Conservation (phyloP, 2,329 filamentous ascomycete species). For the Talaromyces islandicus region DNA sequence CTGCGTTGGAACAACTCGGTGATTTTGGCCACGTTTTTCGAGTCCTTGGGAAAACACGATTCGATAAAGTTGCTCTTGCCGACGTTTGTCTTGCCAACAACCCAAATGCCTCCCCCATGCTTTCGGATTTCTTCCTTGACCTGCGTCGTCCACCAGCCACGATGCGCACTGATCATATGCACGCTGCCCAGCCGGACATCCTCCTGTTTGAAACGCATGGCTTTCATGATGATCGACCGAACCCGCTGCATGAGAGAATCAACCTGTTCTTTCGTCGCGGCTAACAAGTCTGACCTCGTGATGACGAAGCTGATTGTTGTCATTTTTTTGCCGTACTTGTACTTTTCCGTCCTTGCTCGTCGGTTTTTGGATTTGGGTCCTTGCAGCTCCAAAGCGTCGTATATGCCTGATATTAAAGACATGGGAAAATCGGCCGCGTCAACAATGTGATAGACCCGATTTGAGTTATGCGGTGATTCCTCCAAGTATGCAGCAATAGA, state of each 20-base stretch:
- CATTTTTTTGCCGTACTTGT: conserved; percentile 60
- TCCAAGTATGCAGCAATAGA: conserved; percentile 77
- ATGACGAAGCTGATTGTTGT: conserved; percentile 89
- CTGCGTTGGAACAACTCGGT: conserved; percentile 28
- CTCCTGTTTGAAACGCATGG: conserved; percentile 61
- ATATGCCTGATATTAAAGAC: conserved; percentile 75
- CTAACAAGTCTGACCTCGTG: conserved; percentile 79
- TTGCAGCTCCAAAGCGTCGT: conserved; percentile 63
- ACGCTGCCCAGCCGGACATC: conserved; percentile 83
- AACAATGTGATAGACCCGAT: conserved; percentile 91
- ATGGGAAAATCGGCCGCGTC: conserved; percentile 97
- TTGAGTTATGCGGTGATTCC: conserved; percentile 82
- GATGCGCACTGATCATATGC: conserved; percentile 75
- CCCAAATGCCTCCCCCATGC: conserved; percentile 82
- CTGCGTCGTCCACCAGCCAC: conserved; percentile 84
- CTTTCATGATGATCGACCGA: conserved; percentile 66
- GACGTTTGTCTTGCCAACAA: conserved; percentile 97
- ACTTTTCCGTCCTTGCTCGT: conserved; percentile 63
- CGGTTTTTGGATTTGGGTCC: conserved; percentile 75
- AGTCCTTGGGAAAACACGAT: conserved; percentile 73
- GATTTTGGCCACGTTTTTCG: conserved; percentile 40
- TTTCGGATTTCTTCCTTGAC: conserved; percentile 81
- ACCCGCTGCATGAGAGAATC: conserved; percentile 83
- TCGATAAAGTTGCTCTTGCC: conserved; percentile 93
- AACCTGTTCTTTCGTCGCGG: conserved; percentile 75